These are phyloP conservation scores for Xenoacremonium recifei DNA, from an alignment of 2,329 filamentous ascomycete genomes.

Conservation along the genomic window DNA sequence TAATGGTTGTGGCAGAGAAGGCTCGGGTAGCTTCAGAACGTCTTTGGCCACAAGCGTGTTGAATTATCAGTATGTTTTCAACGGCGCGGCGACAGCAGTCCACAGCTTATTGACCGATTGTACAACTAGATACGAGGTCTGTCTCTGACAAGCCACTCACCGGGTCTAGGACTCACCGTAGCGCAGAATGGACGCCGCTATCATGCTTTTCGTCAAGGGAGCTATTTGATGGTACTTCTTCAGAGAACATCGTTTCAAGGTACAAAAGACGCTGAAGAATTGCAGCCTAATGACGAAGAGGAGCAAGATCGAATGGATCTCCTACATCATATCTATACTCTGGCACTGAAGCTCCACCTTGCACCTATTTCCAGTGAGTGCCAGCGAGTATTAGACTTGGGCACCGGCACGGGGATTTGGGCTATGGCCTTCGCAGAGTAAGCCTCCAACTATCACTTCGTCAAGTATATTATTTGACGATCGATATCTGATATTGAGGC, in stretches of 20 bases:
- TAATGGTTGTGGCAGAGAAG: background rate
- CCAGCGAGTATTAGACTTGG: conserved; percentile 2
- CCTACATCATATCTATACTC: conserved; percentile 2
- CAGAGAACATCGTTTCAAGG: background rate
- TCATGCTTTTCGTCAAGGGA: background rate
- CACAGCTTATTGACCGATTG: background rate
- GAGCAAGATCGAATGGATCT: conserved; percentile 9
- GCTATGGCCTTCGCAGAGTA: conserved; percentile 8
- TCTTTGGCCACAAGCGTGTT: background rate
- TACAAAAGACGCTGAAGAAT: background rate
- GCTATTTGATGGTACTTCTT: background rate
- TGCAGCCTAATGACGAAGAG: conserved; percentile 27
- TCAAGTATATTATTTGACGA: background rate
- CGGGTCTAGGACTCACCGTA: background rate
- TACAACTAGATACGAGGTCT: background rate
- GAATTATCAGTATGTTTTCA: background rate
- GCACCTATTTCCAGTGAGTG: background rate
- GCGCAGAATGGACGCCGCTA: background rate
- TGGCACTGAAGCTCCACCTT: background rate
- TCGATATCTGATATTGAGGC: background rate
- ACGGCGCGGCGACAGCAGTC: no score
- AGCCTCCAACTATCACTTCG: no score
- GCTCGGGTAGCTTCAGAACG: background rate
- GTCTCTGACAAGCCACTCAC: background rate
- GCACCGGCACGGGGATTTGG: conserved; percentile 4